Evolutionary conservation across 345 rosid genomes (phyloP).

Genomic region (Eucalyptus lansdowneana): DNA sequence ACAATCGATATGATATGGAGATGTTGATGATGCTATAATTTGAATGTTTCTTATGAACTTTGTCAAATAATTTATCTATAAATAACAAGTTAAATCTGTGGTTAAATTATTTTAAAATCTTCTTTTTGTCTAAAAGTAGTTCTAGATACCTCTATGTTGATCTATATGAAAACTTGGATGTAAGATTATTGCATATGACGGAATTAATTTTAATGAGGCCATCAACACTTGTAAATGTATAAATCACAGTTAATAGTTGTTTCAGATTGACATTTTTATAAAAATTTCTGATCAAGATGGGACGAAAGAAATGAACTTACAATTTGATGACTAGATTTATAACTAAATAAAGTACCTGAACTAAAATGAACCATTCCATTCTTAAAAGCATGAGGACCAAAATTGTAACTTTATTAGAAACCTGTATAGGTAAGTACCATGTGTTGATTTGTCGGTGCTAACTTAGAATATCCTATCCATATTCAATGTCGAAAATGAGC

Average conservation of each 20-base stretch:
- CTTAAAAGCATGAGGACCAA: background rate
- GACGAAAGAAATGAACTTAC: background rate
- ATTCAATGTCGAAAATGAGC: background rate
- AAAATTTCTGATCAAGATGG: background rate
- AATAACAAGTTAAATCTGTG: background rate
- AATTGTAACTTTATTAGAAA: background rate
- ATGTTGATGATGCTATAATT: background rate
- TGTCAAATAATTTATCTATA: background rate
- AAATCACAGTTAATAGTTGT: background rate
- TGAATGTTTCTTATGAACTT: background rate
- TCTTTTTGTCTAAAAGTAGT: no score
- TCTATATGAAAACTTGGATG: background rate
- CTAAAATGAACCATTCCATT: background rate
- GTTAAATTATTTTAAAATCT: background rate
- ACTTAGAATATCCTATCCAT: background rate
- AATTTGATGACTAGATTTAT: background rate
- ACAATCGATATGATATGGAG: background rate
- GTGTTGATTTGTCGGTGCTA: no score
- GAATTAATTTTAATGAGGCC: background rate
- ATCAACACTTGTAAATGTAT: background rate
- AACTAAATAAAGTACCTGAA: background rate
- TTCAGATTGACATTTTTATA: background rate
- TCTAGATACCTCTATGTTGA: background rate
- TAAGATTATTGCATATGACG: background rate
- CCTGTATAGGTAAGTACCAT: background rate